Evolutionary conservation across 257 asterid genomes (phyloP).

Genomic region (Ilex asprella): DNA sequence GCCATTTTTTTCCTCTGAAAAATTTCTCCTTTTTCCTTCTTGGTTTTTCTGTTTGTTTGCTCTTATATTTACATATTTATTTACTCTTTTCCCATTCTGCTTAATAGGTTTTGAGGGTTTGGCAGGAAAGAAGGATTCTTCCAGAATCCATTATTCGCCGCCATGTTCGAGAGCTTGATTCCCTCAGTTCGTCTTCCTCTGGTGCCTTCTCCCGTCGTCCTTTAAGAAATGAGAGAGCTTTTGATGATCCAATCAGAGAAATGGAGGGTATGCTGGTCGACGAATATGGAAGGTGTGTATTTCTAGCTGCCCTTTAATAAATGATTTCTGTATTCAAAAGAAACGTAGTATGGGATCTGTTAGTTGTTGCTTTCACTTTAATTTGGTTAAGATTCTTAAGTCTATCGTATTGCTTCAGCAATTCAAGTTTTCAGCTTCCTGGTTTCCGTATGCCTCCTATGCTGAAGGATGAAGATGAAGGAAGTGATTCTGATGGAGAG

Average conservation of each 20-base stretch:
- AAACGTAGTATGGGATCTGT: too few relatives aligned
- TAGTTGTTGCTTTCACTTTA: too few relatives aligned
- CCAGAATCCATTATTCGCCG: slow-evolving; percentile 75
- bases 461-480: slow-evolving; percentile 59
- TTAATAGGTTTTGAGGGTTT: slow-evolving; percentile 81
- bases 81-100: slow-evolving; percentile 8
- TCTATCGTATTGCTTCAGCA: slow-evolving; percentile 42
- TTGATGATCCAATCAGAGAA: slow-evolving; percentile 84
- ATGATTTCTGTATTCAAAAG: too few relatives aligned
- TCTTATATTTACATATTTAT: not conserved
- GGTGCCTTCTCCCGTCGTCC: slow-evolving; percentile 53
- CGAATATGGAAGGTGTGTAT: slow-evolving; percentile 79
- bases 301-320: slow-evolving; percentile 1
- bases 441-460: slow-evolving; percentile 85
- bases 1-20: slow-evolving; percentile 3
- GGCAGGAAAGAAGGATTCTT: slow-evolving; percentile 83
- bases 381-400: slow-evolving; percentile 10
- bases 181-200: slow-evolving; percentile 58
- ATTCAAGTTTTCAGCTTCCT: slow-evolving; percentile 82
- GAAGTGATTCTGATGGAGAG: slow-evolving; percentile 83
- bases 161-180: slow-evolving; percentile 77
- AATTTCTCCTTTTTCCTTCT: slow-evolving; percentile 5
- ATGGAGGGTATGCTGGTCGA: slow-evolving; percentile 95
- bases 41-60: not conserved
- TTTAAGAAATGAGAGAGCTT: slow-evolving; percentile 66